Evolutionary conservation across 2,329 filamentous ascomycete species (phyloP).

Genomic region (Phaeosphaeriaceae sp.): DNA sequence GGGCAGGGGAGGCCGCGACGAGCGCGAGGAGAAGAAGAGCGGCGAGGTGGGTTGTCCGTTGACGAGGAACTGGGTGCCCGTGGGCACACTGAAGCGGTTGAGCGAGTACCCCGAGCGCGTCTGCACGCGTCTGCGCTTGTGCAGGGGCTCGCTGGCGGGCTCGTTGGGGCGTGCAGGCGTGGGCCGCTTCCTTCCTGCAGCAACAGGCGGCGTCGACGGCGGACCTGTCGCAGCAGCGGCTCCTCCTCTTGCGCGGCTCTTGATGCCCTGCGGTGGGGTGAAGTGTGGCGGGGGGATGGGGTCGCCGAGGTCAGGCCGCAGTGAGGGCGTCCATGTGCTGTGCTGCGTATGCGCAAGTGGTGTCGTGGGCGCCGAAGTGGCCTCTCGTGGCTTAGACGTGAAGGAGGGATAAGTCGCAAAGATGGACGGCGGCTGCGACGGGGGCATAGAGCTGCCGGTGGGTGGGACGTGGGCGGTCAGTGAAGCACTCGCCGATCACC

Average conservation of each 20-base stretch:
- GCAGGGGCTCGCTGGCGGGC: constrained; percentile 41
- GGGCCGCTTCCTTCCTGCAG: constrained; percentile 32
- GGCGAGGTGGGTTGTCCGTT: constrained; percentile 54
- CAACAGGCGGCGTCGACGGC: constrained; percentile 22
- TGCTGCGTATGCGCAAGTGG: constrained; percentile 21
- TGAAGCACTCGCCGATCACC: background rate
- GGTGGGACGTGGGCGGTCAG: background rate
- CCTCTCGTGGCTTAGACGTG: background rate
- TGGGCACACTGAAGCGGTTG: constrained; percentile 44
- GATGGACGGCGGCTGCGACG: constrained; percentile 1
- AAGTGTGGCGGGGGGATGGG: constrained; percentile 17
- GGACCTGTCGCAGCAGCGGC: background rate
- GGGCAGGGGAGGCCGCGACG: constrained; percentile 54
- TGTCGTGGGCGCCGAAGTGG: background rate
- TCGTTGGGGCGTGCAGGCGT: constrained; percentile 8
- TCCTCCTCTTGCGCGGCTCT: background rate
- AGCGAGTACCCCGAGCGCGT: constrained; percentile 42
- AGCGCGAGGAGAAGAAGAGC: constrained; percentile 60
- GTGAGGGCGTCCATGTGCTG: constrained; percentile 7
- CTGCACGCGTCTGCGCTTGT: constrained; percentile 43
- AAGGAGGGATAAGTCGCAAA: background rate
- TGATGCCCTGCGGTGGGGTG: constrained; percentile 12
- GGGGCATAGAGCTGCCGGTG: constrained; percentile 1
- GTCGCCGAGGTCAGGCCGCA: constrained; percentile 21
- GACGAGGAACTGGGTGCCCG: constrained; percentile 20